Evolutionary conservation across 352 stramenopile species (phyloP).

Genomic region (Phytophthora multivora): DNA sequence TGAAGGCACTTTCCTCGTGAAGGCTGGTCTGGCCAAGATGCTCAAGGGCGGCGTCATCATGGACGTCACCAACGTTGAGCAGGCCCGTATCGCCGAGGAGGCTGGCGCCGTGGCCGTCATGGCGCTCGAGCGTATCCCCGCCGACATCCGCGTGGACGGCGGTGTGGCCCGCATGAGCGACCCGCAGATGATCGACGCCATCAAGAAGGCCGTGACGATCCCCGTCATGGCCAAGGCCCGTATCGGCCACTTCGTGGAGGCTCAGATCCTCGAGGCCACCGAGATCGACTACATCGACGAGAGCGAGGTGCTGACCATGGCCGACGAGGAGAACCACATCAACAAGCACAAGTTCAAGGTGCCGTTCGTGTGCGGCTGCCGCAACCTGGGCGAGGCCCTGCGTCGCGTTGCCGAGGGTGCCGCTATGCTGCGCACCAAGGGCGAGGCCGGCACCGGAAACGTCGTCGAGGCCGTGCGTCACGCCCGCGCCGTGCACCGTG

Average conservation of each 20-base stretch:
- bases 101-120: conserved; percentile 98
- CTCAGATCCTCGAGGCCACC: conserved; percentile 97
- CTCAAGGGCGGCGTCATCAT: conserved; percentile 99
- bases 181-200: conserved; percentile 97
- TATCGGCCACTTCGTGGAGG: conserved; percentile 99
- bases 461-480: conserved; percentile 98
- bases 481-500: conserved; percentile 90
- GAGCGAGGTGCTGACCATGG: conserved; percentile 98
- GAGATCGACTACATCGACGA: conserved; percentile 99
- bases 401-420: conserved; percentile 95
- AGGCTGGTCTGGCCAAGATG: conserved; percentile 97
- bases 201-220: conserved; percentile 99
- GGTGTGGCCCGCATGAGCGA: conserved; percentile 98
- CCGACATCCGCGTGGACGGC: conserved; percentile 96
- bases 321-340: conserved; percentile 97
- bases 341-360: conserved; percentile 98
- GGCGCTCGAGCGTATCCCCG: conserved; percentile 98
- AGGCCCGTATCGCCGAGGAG: conserved; percentile 97
- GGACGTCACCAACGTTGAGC: conserved; percentile 92
- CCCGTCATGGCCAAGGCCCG: conserved; percentile 99
- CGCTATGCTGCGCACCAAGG: conserved; percentile 98
- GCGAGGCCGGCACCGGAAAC: conserved; percentile 98
- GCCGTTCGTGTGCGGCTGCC: conserved; percentile 98
- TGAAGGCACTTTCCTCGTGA: conserved; percentile 92
- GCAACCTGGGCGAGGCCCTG: conserved; percentile 97